Evolutionary conservation across 75 land plant species (phyloP).

Genomic region (Ceratopteris richardii): DNA sequence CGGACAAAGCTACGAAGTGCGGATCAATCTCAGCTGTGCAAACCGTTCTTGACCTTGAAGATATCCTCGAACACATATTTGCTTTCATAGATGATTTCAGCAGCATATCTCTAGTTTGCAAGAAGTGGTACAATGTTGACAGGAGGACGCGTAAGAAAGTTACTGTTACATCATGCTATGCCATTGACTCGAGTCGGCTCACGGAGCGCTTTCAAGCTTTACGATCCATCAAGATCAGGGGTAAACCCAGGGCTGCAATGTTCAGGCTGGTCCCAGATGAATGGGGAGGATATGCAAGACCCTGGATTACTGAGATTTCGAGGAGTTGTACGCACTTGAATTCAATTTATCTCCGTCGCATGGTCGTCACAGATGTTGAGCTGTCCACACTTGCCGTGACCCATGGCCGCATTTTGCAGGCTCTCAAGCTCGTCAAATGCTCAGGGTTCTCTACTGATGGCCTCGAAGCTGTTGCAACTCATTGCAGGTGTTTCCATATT

Average conservation of each 20-base stretch:
- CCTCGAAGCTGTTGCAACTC: conserved; percentile 30
- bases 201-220: conserved; percentile 43
- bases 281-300: conserved; percentile 84
- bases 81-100: conserved; percentile 40
- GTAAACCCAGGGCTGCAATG: conserved; percentile 84
- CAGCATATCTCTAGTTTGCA: conserved; percentile 65
- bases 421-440: conserved; percentile 62
- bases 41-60: conserved; percentile 16
- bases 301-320: conserved; percentile 59
- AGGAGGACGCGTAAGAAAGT: conserved; percentile 51
- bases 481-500: conserved; percentile 78
- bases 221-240: conserved; percentile 65
- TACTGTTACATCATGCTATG: conserved; percentile 67
- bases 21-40: too few relatives aligned
- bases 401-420: conserved; percentile 32
- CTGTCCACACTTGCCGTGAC: conserved; percentile 31
- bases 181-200: conserved; percentile 44
- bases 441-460: conserved; percentile 72
- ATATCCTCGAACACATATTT: conserved; percentile 44
- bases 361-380: conserved; percentile 70
- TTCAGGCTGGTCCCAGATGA: conserved; percentile 67
- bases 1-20: too few relatives aligned
- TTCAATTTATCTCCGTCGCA: conserved; percentile 59
- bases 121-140: conserved; percentile 62
- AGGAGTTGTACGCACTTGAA: conserved; percentile 34